phyloP scores from a whole-genome alignment of 441 rosid genomes.

The Jatropha multifida region DNA sequence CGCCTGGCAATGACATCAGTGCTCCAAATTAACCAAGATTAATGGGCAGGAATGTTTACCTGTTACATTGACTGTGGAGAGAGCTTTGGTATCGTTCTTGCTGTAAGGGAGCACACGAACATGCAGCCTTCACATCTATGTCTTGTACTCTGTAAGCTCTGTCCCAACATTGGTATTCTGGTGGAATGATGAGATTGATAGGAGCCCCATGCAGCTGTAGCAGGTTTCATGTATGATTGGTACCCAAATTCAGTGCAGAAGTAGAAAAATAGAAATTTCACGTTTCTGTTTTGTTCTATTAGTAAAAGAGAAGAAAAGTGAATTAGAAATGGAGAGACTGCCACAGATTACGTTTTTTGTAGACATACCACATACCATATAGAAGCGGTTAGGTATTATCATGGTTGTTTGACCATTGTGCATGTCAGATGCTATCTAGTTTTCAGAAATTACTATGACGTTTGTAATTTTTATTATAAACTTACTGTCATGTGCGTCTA shows the following conservation, averaged over 20 bases:
- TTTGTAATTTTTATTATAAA: too few relatives aligned
- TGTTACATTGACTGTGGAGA: conserved; percentile 7
- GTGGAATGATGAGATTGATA: neutral
- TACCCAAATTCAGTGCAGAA: neutral
- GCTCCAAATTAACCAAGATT: conserved; percentile 2
- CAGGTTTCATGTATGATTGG: neutral
- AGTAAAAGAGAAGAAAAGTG: neutral
- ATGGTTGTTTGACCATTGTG: neutral
- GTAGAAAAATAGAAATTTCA: neutral
- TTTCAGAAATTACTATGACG: too few relatives aligned
- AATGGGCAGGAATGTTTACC: neutral
- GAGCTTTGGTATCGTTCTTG: neutral
- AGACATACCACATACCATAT: neutral
- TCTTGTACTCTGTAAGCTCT: neutral
- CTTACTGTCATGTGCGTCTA: too few relatives aligned
- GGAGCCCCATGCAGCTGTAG: neutral
- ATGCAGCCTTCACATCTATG: conserved; percentile 3
- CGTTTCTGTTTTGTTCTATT: neutral
- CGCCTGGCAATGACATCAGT: neutral
- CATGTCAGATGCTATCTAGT: too few relatives aligned
- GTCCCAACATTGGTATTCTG: neutral
- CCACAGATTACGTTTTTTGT: neutral
- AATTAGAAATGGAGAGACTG: neutral
- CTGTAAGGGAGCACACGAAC: neutral
- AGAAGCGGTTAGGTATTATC: neutral